Conservation (phyloP, 2,329 filamentous ascomycete genomes). For the Claviceps arundinis region DNA sequence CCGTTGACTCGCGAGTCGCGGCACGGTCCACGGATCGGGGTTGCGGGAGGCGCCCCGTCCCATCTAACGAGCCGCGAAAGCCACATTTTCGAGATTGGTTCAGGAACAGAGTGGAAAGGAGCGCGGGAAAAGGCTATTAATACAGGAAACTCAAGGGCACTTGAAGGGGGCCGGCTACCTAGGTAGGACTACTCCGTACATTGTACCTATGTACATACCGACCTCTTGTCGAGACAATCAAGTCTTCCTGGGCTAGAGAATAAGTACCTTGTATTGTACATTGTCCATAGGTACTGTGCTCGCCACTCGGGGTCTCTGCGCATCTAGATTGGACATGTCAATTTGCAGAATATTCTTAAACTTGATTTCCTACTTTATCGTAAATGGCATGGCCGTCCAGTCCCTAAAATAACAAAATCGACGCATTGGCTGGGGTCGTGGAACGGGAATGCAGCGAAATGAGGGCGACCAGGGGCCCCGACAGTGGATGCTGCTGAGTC, state of each 20-base stretch:
- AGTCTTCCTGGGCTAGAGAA: no score
- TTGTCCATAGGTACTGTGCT: no score
- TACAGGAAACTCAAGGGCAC: no score
- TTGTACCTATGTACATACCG: no score
- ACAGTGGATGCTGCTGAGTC: neutral
- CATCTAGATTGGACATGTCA: no score
- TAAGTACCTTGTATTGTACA: no score
- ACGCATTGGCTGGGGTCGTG: neutral
- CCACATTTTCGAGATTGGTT: conserved; percentile 3
- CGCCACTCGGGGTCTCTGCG: no score
- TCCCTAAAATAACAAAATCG: neutral
- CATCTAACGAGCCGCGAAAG: conserved; percentile 1
- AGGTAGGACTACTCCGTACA: no score
- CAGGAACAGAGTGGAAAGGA: neutral
- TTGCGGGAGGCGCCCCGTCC: conserved; percentile 4
- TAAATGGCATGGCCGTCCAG: neutral
- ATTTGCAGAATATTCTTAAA: no score
- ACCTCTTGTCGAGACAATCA: no score
- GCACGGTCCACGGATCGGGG: conserved; percentile 5
- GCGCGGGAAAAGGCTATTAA: neutral
- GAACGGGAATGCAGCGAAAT: conserved; percentile 15
- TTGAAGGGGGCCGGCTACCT: no score
- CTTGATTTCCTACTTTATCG: neutral
- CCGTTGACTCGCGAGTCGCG: conserved; percentile 5
- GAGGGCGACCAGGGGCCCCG: conserved; percentile 5